Base-by-base conservation (phyloP, 305 asterid species). In the Lippia alba region DNA sequence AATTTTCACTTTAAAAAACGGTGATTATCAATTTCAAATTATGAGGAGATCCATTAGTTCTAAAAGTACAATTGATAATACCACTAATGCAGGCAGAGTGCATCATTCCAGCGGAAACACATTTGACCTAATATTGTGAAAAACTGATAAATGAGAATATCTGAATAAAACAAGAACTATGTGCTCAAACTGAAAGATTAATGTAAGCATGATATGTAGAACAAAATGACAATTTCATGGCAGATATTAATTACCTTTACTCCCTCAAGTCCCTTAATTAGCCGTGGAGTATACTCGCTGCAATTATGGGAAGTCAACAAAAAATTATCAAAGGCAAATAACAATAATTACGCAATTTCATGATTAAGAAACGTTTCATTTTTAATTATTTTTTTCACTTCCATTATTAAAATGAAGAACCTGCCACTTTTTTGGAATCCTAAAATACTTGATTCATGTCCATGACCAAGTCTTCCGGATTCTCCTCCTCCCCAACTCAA, bases 401-500 rank as follows among this genome's bases (percentile, higher is more conserved):
- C 41, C 41, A 5, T 40, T 4, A 45, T 15, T 54, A 34, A 51
- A 54, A 61, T 62, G 55, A 60, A 32, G 30, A 50, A 94, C 99
- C 97, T 94, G 89, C 84, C 80, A 83, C 83, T 88, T 72, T 72
- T 88, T 59, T 83, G 76, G 74, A 89, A 87, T 70, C 99, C 97
- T 12, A 83, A 82, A 79, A 89, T 64, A 86, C 93, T 82, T 33
- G 93, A 82, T 77, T 78, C 84, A 64, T 86, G 91, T 72, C 97
- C 99, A 83, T 94, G 99, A 72, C 99, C 99, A 64, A 94, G 97
- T 79, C 93, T 84, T 73, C 99, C 99, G 18, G 89, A 84, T 72
- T 88, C 93, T 79, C 97, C 99, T 69, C 82, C 94, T 54, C 99
- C 99, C 99, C 99, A 94, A 81, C 97, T 94, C 86, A 94, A 84